Evolutionary conservation across 805 yeast genomes (phyloP).

Genomic region (Starmerella bombi): DNA sequence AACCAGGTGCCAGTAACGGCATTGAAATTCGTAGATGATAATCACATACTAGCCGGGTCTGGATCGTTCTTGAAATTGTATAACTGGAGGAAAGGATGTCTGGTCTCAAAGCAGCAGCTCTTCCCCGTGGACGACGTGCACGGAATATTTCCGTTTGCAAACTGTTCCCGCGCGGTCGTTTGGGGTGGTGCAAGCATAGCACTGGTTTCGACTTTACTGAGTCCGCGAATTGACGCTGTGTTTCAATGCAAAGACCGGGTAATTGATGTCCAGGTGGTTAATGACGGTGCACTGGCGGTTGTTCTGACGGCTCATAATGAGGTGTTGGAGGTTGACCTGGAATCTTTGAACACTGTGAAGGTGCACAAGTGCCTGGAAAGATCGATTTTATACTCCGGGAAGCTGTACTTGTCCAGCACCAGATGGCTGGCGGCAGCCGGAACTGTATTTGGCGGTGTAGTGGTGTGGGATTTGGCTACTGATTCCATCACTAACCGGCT

Average conservation of each 20-base stretch:
- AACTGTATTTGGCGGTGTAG: conserved; percentile 79
- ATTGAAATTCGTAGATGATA: conserved; percentile 32
- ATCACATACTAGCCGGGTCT: conserved; percentile 45
- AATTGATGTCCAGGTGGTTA: conserved; percentile 33
- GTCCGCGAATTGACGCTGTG: neutral
- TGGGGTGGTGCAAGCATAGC: conserved; percentile 9
- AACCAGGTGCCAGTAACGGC: conserved; percentile 52
- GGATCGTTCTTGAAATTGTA: conserved; percentile 56
- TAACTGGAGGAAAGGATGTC: conserved; percentile 31
- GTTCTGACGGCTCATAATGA: conserved; percentile 72
- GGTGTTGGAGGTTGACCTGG: conserved; percentile 33
- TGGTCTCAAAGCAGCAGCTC: conserved; percentile 33
- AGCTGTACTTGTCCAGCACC: conserved; percentile 37
- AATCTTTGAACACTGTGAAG: conserved; percentile 23
- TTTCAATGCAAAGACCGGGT: conserved; percentile 64
- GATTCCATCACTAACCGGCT: conserved; percentile 39
- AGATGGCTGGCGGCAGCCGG: conserved; percentile 65
- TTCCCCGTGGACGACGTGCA: conserved; percentile 73
- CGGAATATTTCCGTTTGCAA: conserved; percentile 40
- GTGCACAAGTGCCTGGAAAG: conserved; percentile 47
- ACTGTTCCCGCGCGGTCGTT: neutral
- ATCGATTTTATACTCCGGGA: conserved; percentile 79
- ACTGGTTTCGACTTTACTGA: conserved; percentile 33
- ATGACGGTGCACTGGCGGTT: conserved; percentile 33
- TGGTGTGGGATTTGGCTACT: conserved; percentile 48